A percentile compares a stretch with the other conserved stretches of the same genome.
phyloP scores from a whole-genome alignment of 208 protist species.

The Lotmaria passim region DNA sequence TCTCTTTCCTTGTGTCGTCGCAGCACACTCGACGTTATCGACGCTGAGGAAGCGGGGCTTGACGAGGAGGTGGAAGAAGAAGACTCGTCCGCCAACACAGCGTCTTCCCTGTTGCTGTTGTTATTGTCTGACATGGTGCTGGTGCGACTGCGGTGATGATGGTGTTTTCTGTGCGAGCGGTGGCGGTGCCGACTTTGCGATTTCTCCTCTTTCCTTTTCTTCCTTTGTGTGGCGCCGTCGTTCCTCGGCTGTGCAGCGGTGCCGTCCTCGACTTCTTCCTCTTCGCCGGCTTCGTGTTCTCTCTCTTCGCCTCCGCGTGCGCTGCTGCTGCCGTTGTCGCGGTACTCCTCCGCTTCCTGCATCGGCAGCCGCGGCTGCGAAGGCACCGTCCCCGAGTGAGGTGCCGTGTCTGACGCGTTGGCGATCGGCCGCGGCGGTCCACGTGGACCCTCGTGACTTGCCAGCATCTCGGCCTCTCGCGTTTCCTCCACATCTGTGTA shows the following conservation, averaged over 20 bases:
- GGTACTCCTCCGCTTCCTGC: not conserved
- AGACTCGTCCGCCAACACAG: not conserved
- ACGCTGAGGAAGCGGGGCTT: not conserved
- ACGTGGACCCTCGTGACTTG: not conserved
- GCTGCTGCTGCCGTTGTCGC: too few species aligned
- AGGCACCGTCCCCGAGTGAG: not conserved
- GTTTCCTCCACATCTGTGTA: slow-evolving; percentile 14
- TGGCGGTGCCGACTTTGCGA: not conserved
- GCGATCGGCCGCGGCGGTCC: not conserved
- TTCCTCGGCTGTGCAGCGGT: too few species aligned
- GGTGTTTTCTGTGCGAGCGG: not conserved
- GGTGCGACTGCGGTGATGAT: not conserved
- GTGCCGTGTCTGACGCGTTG: not conserved
- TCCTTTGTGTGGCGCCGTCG: not conserved
- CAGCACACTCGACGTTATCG: not conserved
- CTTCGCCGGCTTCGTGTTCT: too few species aligned
- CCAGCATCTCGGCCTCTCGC: not conserved
- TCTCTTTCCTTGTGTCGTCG: not conserved
- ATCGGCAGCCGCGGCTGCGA: not conserved
- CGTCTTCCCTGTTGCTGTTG: too few species aligned
- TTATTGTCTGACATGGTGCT: not conserved
- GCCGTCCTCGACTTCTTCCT: too few species aligned
- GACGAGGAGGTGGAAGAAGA: not conserved
- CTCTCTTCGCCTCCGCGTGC: too few species aligned
- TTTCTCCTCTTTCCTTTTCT: not conserved